Conservation (phyloP, 2,329 filamentous ascomycete species). For the Pseudocercospora musae region DNA sequence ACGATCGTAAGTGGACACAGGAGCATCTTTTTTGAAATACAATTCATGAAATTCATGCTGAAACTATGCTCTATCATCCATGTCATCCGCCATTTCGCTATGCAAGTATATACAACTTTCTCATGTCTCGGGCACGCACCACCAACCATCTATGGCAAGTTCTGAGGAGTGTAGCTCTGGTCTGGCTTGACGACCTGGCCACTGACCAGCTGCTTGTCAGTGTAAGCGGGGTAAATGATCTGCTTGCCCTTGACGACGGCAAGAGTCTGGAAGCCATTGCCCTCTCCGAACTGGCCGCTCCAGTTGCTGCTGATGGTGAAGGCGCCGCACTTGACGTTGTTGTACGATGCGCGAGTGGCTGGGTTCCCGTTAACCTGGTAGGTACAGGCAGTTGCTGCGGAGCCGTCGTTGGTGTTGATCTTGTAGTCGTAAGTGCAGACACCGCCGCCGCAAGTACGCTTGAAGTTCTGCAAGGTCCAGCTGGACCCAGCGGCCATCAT, state of each 20-base stretch:
- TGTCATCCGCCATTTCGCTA: not conserved
- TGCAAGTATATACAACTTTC: not conserved
- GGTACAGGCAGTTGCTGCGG: constrained; percentile 12
- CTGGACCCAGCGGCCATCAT: constrained; percentile 17
- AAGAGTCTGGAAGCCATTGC: constrained; percentile 23
- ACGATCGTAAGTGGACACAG: too few relatives aligned
- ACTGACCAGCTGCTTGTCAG: constrained; percentile 18
- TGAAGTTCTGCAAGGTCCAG: constrained; percentile 25
- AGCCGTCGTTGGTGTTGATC: constrained; percentile 23
- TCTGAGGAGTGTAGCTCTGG: constrained; percentile 26
- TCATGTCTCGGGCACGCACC: not conserved
- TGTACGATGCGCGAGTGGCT: constrained; percentile 17
- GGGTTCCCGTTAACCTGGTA: constrained; percentile 20
- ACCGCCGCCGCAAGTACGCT: constrained; percentile 17
- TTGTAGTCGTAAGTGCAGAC: constrained; percentile 21
- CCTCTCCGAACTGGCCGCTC: constrained; percentile 22
- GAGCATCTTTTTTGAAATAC: too few relatives aligned
- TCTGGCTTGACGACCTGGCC: constrained; percentile 22
- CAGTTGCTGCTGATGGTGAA: constrained; percentile 21
- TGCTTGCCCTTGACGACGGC: constrained; percentile 18
- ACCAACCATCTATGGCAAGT: constrained; percentile 16
- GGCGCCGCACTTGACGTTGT: constrained; percentile 18
- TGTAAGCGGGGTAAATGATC: constrained; percentile 26
- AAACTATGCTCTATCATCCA: not conserved
- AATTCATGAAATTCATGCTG: not conserved